Conservation (phyloP, 2,329 filamentous ascomycete genomes). For the Gremmenia infestans region DNA sequence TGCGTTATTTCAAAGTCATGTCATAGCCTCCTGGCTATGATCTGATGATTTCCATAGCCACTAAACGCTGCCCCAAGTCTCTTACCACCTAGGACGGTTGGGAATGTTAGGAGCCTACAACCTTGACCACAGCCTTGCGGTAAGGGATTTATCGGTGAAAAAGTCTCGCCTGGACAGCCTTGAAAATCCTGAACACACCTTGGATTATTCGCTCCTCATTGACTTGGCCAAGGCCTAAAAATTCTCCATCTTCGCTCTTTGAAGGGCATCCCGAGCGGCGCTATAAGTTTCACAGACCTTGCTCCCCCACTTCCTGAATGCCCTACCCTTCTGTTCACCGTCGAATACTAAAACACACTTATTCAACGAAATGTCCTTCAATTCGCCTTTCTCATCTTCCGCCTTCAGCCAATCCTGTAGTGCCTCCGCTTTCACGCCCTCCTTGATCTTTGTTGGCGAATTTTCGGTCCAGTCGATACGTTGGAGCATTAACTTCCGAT, state of each 20-base stretch:
- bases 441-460: constrained; percentile 57
- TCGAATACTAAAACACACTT: constrained; percentile 84
- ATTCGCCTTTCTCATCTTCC: constrained; percentile 68
- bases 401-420: constrained; percentile 73
- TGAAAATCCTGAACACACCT: too few relatives aligned
- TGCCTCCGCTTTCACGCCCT: constrained; percentile 57
- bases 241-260: constrained; percentile 84
- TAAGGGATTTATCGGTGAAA: too few relatives aligned
- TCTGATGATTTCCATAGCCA: too few relatives aligned
- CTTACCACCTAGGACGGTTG: too few relatives aligned
- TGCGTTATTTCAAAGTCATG: too few relatives aligned
- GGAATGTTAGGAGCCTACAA: too few relatives aligned
- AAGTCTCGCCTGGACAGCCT: too few relatives aligned
- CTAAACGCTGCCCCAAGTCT: too few relatives aligned
- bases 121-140: too few relatives aligned
- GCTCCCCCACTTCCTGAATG: constrained; percentile 83
- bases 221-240: constrained; percentile 92
- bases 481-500: constrained; percentile 88
- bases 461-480: constrained; percentile 96
- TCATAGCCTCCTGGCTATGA: too few relatives aligned
- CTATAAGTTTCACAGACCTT: constrained; percentile 91
- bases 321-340: constrained; percentile 74
- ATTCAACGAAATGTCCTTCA: constrained; percentile 80
- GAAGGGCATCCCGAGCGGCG: constrained; percentile 75
- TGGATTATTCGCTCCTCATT: too few relatives aligned